Evolutionary conservation across 805 yeast species (phyloP).

Genomic region (Yueomyces sinensis): DNA sequence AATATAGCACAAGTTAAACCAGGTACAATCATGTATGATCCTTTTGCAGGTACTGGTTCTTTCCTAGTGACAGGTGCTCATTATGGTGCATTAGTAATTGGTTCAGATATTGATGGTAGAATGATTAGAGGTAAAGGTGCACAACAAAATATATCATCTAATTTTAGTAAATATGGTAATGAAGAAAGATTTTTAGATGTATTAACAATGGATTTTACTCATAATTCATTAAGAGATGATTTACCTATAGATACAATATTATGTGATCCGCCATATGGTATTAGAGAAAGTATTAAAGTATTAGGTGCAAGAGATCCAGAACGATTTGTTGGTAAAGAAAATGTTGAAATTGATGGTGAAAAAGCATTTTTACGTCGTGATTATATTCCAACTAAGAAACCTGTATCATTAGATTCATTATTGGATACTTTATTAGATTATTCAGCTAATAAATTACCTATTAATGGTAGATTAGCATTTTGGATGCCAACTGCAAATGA

Average conservation of each 20-base stretch:
- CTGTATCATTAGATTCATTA: conserved; percentile 65
- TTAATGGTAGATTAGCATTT: conserved; percentile 72
- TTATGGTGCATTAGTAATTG: conserved; percentile 68
- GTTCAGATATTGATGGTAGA: conserved; percentile 86
- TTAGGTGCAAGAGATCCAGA: conserved; percentile 70
- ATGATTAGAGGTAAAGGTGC: conserved; percentile 54
- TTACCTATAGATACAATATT: conserved; percentile 66
- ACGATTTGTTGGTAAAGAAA: conserved; percentile 59
- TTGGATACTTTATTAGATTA: conserved; percentile 67
- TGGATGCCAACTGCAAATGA: conserved; percentile 99
- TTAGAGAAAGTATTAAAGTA: conserved; percentile 87
- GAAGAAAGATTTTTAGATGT: conserved; percentile 52
- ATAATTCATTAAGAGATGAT: conserved; percentile 58
- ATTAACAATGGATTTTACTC: conserved; percentile 88
- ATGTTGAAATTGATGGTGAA: conserved; percentile 63
- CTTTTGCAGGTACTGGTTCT: conserved; percentile 95
- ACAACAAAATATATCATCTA: conserved; percentile 32
- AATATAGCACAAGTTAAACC: conserved; percentile 66
- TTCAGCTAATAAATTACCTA: conserved; percentile 56
- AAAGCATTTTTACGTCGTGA: conserved; percentile 66
- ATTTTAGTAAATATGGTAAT: conserved; percentile 66
- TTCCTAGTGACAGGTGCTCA: conserved; percentile 79
- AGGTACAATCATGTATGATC: conserved; percentile 71
- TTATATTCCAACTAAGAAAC: conserved; percentile 86
- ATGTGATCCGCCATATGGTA: conserved; percentile 98